Evolutionary conservation across 2,329 filamentous ascomycete genomes (phyloP), one percentile per base, ranked within the genome.

Genomic region (Cercospora janseana): DNA sequence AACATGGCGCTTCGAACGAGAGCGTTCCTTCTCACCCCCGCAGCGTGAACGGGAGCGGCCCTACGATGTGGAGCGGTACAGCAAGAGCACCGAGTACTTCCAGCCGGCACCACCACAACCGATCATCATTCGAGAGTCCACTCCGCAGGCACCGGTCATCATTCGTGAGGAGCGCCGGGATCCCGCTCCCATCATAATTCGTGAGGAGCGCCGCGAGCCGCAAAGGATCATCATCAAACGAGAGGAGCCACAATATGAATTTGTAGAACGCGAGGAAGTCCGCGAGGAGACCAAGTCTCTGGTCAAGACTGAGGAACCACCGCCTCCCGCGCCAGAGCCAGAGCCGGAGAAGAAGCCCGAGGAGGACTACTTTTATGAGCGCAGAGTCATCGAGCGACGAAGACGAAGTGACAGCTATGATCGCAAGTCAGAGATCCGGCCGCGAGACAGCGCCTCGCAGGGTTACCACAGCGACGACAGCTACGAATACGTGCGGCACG

Each of bases 361-460:
- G 28, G 77, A 81, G 45, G 79, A 81, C 52, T 82, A 83, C 62
- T 83, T 81, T 61, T 82, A 82, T 62, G 78, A 82, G 59, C 76
- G 79, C 49, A 71, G 75, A 32, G 69, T 78, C 34, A 74, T 77
- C 47, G 78, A 82, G 61, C 72, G 76, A 21, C 73, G 69, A 46
- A 68, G 70, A 54, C 66, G 69, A 50, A 67, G 67, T 46, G 69
- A 72, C 20, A 64, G 65, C 50, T 65, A 67, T 54, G 67, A 76
- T 48, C 72, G 73, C 49, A 68, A 54, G 61, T 67, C 49, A 66
- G 73, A 72, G 70, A 45, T 79, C 40, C 75, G 75, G 51, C 76
- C 77, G 4, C 68, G 70, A 40, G 77, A 80, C 60, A 79, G 77
- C 12, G 69, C 76, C 40, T 79, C 77, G 8, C 76, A 79, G 28